Evolutionary conservation across 352 stramenopile genomes (phyloP).

Genomic region (Pythium dissimile): DNA sequence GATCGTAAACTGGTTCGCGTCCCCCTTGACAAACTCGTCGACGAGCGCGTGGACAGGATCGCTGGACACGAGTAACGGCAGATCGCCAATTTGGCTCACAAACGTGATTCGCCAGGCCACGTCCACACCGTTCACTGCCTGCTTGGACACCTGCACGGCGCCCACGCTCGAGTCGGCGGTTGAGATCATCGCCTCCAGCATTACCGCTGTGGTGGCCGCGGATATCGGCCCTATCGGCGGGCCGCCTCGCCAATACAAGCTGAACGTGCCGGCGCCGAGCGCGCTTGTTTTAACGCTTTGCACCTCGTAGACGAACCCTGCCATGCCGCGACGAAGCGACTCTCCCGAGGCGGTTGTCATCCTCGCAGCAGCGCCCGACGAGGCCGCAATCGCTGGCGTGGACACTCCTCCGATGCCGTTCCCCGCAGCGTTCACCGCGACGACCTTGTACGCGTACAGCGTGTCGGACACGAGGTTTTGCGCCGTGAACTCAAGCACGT

Average conservation of each 20-base stretch:
- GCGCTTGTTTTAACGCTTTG: constrained; percentile 81
- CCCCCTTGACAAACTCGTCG: constrained; percentile 90
- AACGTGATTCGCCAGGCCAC: constrained; percentile 87
- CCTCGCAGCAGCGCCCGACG: constrained; percentile 78
- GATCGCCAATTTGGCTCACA: constrained; percentile 74
- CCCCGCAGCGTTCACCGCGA: constrained; percentile 91
- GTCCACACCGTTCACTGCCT: constrained; percentile 44
- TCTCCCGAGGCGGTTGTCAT: constrained; percentile 89
- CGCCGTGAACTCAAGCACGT: constrained; percentile 73
- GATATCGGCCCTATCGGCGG: constrained; percentile 37
- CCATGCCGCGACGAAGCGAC: constrained; percentile 88
- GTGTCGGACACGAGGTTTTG: constrained; percentile 85
- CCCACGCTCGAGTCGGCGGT: constrained; percentile 34
- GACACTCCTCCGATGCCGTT: constrained; percentile 81
- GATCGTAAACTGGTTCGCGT: constrained; percentile 95
- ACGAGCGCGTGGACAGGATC: constrained; percentile 49
- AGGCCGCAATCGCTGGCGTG: constrained; percentile 90
- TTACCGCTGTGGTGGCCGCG: constrained; percentile 36
- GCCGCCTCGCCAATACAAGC: constrained; percentile 36
- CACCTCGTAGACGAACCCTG: constrained; percentile 93
- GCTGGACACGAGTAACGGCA: constrained; percentile 54
- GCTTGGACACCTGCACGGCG: constrained; percentile 54
- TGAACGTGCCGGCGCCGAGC: constrained; percentile 41
- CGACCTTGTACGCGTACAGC: constrained; percentile 91
- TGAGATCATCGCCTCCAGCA: constrained; percentile 39